A percentile compares a stretch with the other conserved stretches of the same genome.
Evolutionary conservation across 78 protist species (phyloP).

Genomic region (Acrasis kona): DNA sequence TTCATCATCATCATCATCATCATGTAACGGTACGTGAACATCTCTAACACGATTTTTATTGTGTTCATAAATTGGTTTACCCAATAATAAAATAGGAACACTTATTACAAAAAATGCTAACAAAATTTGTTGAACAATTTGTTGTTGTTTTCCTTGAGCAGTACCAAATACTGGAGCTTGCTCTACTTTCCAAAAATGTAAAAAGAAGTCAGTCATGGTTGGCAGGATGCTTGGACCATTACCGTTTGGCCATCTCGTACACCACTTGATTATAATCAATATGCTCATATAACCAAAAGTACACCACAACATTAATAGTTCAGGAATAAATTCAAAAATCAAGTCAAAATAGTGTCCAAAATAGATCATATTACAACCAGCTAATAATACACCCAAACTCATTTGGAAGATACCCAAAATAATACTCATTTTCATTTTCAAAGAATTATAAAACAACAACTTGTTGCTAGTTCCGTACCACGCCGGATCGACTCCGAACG

Average conservation of each 20-base stretch:
- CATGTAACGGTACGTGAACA: slow-evolving; percentile 9
- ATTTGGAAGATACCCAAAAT: slow-evolving; percentile 95
- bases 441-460: slow-evolving; percentile 85
- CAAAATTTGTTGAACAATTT: slow-evolving; percentile 4
- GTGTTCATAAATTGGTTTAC: not conserved
- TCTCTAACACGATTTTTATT: not conserved
- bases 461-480: slow-evolving; percentile 77
- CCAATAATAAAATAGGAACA: slow-evolving; percentile 15
- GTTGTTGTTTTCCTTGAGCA: too few relatives aligned
- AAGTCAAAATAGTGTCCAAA: slow-evolving; percentile 36
- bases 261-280: slow-evolving; percentile 79
- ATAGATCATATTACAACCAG: slow-evolving; percentile 65
- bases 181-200: slow-evolving; percentile 17
- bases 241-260: slow-evolving; percentile 10
- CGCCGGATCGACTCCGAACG: slow-evolving; percentile 83
- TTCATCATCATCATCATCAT: not conserved
- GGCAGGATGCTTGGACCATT: slow-evolving; percentile 48
- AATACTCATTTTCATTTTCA: slow-evolving; percentile 98
- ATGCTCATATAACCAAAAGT: slow-evolving; percentile 93
- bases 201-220: slow-evolving; percentile 75
- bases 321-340: slow-evolving; percentile 82
- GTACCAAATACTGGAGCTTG: not conserved
- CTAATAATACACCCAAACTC: slow-evolving; percentile 82
- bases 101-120: not conserved
- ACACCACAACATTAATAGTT: slow-evolving; percentile 81